A percentile compares a stretch with the other conserved stretches of the same genome.
phyloP scores from a whole-genome alignment of 2,329 filamentous ascomycete species.

The Colletotrichum higginsianum region DNA sequence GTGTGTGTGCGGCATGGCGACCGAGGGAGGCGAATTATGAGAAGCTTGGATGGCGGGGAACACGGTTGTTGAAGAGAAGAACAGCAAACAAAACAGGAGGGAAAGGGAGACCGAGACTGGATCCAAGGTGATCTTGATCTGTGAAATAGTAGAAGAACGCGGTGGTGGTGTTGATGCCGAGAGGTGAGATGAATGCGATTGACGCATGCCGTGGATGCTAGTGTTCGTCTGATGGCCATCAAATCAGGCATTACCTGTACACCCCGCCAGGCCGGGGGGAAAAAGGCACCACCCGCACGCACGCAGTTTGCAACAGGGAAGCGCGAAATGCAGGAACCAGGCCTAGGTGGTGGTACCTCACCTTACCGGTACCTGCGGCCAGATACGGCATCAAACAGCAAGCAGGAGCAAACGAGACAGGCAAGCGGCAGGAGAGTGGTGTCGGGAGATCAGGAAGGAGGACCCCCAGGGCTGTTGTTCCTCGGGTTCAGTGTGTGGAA shows the following conservation, averaged over 20 bases:
- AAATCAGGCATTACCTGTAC: background rate
- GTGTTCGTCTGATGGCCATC: conserved; percentile 3
- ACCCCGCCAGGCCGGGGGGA: background rate
- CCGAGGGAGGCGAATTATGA: background rate
- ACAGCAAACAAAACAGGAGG: background rate
- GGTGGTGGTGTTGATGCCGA: background rate
- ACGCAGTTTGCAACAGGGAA: background rate
- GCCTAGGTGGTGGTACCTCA: background rate
- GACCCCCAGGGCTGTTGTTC: conserved; percentile 5
- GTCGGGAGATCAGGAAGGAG: conserved; percentile 16
- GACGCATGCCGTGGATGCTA: background rate
- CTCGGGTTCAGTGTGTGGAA: background rate
- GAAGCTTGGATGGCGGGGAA: too few relatives aligned
- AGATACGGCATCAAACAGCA: background rate
- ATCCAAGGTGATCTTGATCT: too few relatives aligned
- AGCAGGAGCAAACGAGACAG: background rate
- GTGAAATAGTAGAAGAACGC: too few relatives aligned
- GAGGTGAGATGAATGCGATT: background rate
- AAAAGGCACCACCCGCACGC: background rate
- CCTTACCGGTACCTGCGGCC: background rate
- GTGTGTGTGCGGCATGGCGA: background rate
- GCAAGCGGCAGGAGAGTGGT: background rate
- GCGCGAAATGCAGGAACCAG: conserved; percentile 27
- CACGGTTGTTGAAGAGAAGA: background rate
- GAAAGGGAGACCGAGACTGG: background rate